Evolutionary conservation across 2,329 filamentous ascomycete species (phyloP), one percentile per base, ranked within the genome.

Genomic region (Pseudogymnoascus sp.): DNA sequence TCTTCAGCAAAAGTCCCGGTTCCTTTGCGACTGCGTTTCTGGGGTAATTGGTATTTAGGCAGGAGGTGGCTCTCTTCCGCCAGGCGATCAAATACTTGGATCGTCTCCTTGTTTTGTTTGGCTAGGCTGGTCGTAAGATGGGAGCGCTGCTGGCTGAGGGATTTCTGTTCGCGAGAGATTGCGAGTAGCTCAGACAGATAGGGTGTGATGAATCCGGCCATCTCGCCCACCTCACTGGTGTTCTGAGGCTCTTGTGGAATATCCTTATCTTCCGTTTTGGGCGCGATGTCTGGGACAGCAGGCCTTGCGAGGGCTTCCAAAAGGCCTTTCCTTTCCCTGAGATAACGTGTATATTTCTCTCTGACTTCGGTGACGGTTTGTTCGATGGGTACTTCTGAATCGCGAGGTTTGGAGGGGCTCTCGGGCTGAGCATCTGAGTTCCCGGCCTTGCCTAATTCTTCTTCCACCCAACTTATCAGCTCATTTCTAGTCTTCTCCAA

Each of bases 381-480:
- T n/a, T 63, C 50, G 53, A 62, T 62, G 10, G 60, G 31, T 5
- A 47, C 40, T 16, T 47, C 31, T 14, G 50, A 56, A 35, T 56
- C 50, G 12, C 50, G 28, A 21, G 28, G 7, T 35, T 56, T 33
- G 7, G 44, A 33, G 4, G 35, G 62, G 64, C 67, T 40, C 64
- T 72, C 63, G 7, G 61, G 31, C 12, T 21, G 16, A 28, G 14
- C 61, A 18, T 72, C 73, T 6, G 59, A 50, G 11, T 72, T 70
- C 31, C 67, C 68, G 14, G 83, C 82, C 62, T 82, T 83, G 61
- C 78, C 75, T 21, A 88, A 74, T 70, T 88, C 86, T 4, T 75
- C 76, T 71, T 88, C 85, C 63, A 88, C 86, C 85, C 85, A 88
- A 63, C 74, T 77, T 64, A 88, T 87, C 60, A 88, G 77, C 65